phyloP scores from a whole-genome alignment of 1,284 basidiomycete species.

The Leccinum pachyderme region DNA sequence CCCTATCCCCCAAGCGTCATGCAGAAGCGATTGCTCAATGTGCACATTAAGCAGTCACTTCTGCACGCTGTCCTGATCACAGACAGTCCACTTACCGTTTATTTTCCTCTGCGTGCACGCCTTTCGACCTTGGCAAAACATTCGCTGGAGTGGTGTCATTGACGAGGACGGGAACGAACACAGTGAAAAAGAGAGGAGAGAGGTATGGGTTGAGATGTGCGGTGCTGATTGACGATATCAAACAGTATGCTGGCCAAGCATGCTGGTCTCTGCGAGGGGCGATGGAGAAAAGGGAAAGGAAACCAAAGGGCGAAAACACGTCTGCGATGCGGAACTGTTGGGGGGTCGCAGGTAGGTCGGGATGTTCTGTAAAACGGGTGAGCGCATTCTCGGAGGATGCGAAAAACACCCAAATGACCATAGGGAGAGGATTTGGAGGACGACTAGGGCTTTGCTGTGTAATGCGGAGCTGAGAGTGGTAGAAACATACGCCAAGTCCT shows the following conservation, averaged over 20 bases:
- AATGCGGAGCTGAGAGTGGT: conserved; percentile 61
- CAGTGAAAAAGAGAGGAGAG: conserved; percentile 44
- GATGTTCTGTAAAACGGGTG: conserved; percentile 28
- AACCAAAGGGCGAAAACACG: conserved; percentile 47
- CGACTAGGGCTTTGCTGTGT: conserved; percentile 60
- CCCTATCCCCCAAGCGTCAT: too few species aligned
- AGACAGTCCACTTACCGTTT: too few species aligned
- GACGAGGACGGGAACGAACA: conserved; percentile 78
- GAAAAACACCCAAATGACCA: conserved; percentile 50
- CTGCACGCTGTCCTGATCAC: too few species aligned
- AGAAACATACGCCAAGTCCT: conserved; percentile 72
- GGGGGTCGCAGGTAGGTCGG: conserved; percentile 43
- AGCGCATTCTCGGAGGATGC: conserved; percentile 3
- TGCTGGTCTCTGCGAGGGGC: conserved; percentile 46
- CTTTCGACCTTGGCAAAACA: conserved; percentile 33
- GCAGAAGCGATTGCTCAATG: too few species aligned
- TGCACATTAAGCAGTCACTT: too few species aligned
- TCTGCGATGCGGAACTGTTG: conserved; percentile 25
- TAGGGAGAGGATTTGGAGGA: conserved; percentile 56
- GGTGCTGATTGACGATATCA: conserved; percentile 89
- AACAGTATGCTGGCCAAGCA: conserved; percentile 88
- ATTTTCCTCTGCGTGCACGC: too few species aligned
- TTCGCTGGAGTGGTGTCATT: conserved; percentile 85
- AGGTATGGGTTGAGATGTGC: conserved; percentile 84
- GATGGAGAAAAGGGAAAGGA: conserved; percentile 38